These are phyloP conservation scores for Murraya paniculata DNA, from an alignment of 345 rosid species.

Conservation along the genomic window DNA sequence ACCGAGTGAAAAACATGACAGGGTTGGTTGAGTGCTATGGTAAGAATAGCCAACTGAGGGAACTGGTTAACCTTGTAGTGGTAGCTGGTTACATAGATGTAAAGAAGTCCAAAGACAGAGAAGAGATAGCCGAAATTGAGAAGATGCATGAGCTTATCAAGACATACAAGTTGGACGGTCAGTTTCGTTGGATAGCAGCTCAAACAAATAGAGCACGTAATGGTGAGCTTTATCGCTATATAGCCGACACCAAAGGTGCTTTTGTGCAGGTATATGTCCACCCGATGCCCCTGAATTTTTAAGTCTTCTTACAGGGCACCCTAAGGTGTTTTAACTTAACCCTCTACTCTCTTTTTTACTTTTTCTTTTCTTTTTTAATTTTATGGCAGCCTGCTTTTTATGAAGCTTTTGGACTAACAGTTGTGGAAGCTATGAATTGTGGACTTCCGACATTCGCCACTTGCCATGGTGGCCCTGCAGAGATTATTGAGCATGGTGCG, in stretches of 20 bases:
- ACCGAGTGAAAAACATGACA: conserved; percentile 81
- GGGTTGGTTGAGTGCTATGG: conserved; percentile 88
- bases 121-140: conserved; percentile 91
- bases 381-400: conserved; percentile 87
- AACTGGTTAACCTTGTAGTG: conserved; percentile 81
- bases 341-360: background rate
- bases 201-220: conserved; percentile 96
- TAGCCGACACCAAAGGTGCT: conserved; percentile 81
- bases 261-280: conserved; percentile 72
- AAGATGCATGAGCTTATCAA: conserved; percentile 77
- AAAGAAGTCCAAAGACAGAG: conserved; percentile 81
- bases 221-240: conserved; percentile 92
- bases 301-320: background rate
- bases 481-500: conserved; percentile 74
- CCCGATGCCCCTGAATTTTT: background rate
- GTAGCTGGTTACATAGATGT: conserved; percentile 87
- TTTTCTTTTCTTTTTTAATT: no score
- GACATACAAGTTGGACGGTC: conserved; percentile 67
- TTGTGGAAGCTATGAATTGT: conserved; percentile 97
- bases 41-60: conserved; percentile 69
- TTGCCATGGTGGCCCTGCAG: conserved; percentile 96
- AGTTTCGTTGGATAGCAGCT: conserved; percentile 83
- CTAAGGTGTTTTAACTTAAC: background rate
- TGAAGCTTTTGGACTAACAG: conserved; percentile 98
- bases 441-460: conserved; percentile 98